phyloP scores from a whole-genome alignment of 441 rosid genomes.

The Erodium moschatum region DNA sequence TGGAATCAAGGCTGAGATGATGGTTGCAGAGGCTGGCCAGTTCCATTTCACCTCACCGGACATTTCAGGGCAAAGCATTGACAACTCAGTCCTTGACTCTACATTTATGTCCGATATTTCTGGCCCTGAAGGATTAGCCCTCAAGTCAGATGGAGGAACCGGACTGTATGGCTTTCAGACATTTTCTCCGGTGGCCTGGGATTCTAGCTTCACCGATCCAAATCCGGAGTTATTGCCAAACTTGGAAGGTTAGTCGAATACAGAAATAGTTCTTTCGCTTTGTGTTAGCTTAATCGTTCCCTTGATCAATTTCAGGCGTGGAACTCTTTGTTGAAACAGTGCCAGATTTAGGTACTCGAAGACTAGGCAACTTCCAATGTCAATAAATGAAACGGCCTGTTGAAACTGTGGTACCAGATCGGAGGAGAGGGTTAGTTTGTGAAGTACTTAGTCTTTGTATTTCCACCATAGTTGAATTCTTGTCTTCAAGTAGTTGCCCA shows the following conservation, averaged over 20 bases:
- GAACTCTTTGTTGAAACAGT: background rate
- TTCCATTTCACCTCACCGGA: constrained; percentile 24
- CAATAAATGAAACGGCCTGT: background rate
- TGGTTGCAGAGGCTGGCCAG: constrained; percentile 17
- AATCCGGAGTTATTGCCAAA: background rate
- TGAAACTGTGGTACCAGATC: background rate
- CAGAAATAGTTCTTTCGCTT: background rate
- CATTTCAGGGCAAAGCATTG: constrained; percentile 19
- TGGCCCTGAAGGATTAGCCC: constrained; percentile 20
- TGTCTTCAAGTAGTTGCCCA: too few species aligned
- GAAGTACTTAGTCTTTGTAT: too few species aligned
- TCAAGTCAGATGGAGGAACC: constrained; percentile 12
- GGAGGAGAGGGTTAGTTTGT: too few species aligned
- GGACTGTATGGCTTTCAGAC: constrained; percentile 17
- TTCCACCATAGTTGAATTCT: too few species aligned
- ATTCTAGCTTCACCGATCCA: background rate
- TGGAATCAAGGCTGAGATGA: too few species aligned
- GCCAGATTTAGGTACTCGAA: background rate
- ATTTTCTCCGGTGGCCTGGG: background rate
- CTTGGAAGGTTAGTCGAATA: constrained; percentile 4
- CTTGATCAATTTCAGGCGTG: background rate
- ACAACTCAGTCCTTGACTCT: constrained; percentile 20
- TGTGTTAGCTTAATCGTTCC: too few species aligned
- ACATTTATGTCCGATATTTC: constrained; percentile 21
- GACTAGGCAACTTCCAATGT: background rate